Conservation (phyloP, 2,329 filamentous ascomycete species). For the Rhynchosporium secalis region DNA sequence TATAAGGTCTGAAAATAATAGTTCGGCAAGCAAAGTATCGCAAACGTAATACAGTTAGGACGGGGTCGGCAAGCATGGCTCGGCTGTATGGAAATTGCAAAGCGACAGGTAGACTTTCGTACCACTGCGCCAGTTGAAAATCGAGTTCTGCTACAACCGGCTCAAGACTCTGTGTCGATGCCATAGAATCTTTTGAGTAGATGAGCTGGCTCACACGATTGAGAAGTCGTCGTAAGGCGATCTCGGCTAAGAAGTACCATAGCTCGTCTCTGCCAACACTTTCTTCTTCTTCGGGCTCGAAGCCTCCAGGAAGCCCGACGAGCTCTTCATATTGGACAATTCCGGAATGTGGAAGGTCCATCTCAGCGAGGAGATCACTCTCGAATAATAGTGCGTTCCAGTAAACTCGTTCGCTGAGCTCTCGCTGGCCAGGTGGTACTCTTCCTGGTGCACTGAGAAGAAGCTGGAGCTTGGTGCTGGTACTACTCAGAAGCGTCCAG, state of each 20-base stretch:
- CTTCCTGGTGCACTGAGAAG: conserved; percentile 72
- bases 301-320: conserved; percentile 75
- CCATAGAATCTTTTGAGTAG: conserved; percentile 71
- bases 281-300: conserved; percentile 67
- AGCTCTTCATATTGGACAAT: conserved; percentile 81
- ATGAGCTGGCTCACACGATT: conserved; percentile 79
- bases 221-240: conserved; percentile 73
- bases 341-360: conserved; percentile 79
- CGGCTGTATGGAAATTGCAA: conserved; percentile 76
- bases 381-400: conserved; percentile 84
- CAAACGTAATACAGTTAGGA: conserved; percentile 76
- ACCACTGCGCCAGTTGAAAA: conserved; percentile 82
- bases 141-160: conserved; percentile 79
- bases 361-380: conserved; percentile 74
- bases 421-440: conserved; percentile 68
- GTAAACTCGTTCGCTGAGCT: conserved; percentile 75
- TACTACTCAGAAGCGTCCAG: conserved; percentile 77
- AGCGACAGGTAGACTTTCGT: conserved; percentile 71
- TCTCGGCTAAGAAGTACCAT: conserved; percentile 85
- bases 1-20: conserved; percentile 83
- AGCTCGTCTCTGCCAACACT: conserved; percentile 71
- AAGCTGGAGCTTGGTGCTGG: conserved; percentile 78
- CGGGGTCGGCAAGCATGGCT: conserved; percentile 66
- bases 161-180: conserved; percentile 71
- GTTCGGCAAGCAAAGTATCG: conserved; percentile 84